Base-by-base conservation (phyloP, 257 asterid species). In the Solanum acaule region DNA sequence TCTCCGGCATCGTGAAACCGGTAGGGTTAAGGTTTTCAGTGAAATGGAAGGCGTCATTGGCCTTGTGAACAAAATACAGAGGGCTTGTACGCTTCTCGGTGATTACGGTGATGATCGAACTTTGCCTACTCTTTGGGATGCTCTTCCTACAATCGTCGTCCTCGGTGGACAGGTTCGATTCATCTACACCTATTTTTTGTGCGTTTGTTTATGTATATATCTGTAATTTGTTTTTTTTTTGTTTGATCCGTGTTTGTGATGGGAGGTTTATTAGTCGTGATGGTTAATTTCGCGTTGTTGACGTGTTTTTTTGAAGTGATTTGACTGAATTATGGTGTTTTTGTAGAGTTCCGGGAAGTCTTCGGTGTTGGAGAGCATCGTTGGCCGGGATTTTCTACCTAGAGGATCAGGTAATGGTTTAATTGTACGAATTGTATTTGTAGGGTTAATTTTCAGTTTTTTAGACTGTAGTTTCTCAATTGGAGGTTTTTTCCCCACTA, bases 331-430 rank as follows among this genome's bases (percentile, higher is more conserved):
- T 10, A 6, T 67, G 25, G 61, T 70, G 86, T 63, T 79, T 83
- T 27, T 87, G 65, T 81, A 92, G 94, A 92, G 94, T 75, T 92
- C 93, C 27, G 94, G 94, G 84, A 92, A 92, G 70, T 92, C 94
- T 14, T 92, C 93, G 18, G 94, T 90, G 86, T 89, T 90, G 91
- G 93, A 92, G 89, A 90, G 92, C 70, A 92, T 92, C 31, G 94
- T 92, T 6, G 93, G 94, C 31, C 87, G 91, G 79, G 94, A 92
- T 90, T 92, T 92, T 87, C 88, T 92, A 49, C 93, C 94, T 14
- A 88, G 94, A 70, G 94, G 94, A 85, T 90, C 93, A 85, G 94
- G 94, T 92, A 83, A 44, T 18, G 15, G 5, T 10, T 10, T 46
- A 6, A 52, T 37, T 81, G 70, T 18, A 29, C 3, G 44, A 16